phyloP scores from a whole-genome alignment of 768 basidiomycete genomes.

The Collybiopsis confluens region DNA sequence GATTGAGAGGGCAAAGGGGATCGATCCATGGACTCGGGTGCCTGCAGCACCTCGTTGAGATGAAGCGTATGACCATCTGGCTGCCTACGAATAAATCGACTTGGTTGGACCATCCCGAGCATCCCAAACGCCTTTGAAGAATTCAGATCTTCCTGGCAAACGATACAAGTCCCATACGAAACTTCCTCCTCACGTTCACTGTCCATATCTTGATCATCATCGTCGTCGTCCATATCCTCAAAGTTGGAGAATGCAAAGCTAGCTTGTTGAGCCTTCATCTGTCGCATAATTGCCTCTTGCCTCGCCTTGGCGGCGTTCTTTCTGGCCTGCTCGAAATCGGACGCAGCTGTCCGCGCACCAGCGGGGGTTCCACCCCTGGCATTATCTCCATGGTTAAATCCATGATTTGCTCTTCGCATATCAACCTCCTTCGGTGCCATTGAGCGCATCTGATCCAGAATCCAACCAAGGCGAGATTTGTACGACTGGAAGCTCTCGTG shows the following conservation, averaged over 20 bases:
- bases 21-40: slow-evolving; percentile 66
- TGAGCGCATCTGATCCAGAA: slow-evolving; percentile 55
- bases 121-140: slow-evolving; percentile 72
- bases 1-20: slow-evolving; percentile 10
- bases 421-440: slow-evolving; percentile 57
- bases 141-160: slow-evolving; percentile 93
- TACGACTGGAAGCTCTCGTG: slow-evolving; percentile 75
- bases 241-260: slow-evolving; percentile 79
- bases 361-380: slow-evolving; percentile 19
- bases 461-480: slow-evolving; percentile 69
- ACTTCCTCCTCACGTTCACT: slow-evolving; percentile 42
- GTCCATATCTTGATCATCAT: slow-evolving; percentile 54
- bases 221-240: slow-evolving; percentile 66
- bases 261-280: slow-evolving; percentile 92
- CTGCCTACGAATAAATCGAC: slow-evolving; percentile 74
- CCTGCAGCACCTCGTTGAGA: slow-evolving; percentile 69
- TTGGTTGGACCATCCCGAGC: slow-evolving; percentile 85
- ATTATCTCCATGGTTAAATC: not conserved
- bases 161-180: slow-evolving; percentile 91
- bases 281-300: slow-evolving; percentile 91
- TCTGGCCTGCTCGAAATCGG: slow-evolving; percentile 65
- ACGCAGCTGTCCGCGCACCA: slow-evolving; percentile 27
- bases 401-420: slow-evolving; percentile 29
- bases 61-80: slow-evolving; percentile 62
- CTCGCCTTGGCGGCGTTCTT: slow-evolving; percentile 84